Evolutionary conservation across 352 stramenopile species (phyloP), one percentile per base, ranked within the genome.

Genomic region (Globisporangium paddicum): DNA sequence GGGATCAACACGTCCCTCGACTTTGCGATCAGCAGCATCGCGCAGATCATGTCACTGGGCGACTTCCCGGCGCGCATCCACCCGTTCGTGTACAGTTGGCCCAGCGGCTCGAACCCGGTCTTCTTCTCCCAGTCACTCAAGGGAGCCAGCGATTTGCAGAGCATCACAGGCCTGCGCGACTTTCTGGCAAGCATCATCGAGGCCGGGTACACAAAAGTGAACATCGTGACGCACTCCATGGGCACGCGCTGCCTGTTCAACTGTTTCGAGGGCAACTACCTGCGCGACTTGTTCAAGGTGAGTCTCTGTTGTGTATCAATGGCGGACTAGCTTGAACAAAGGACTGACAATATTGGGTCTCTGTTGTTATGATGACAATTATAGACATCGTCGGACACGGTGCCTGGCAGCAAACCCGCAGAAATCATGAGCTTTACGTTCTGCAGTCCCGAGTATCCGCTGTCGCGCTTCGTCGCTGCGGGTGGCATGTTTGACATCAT

Each of bases 391-490:
- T 50, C 50, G 1, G 59, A 65, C 32, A 19, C 42, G 21, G n/a
- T n/a, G 34, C 8, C 11, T 7, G 58, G 58, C 6, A 19, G 28
- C 58, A 63, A 63, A 26, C 42, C 49, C 0, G 45, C 50, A 28
- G 13, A 59, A 37, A 60, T 64, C 16, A 48, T 52, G 48, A 68
- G 62, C 46, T 38, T 88, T 7, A 86, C 76, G 23, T 67, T 88
- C 37, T 72, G 84, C 34, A 90, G 82, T 54, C 76, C 80, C 18
- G 78, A 89, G 50, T 90, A 81, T 53, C 74, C 76, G 1, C 47
- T 85, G 13, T 28, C 47, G 11, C 62, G 63, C 9, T 90, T 89
- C 34, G 55, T 69, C n/a, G 64, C 75, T 21, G 62, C 64, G 11
- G 73, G 55, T 5, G 68, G 68, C 10, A 63, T 56, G 3, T 90